A percentile compares a stretch with the other conserved stretches of the same genome.
These are phyloP conservation scores for Pseudozyma sp. DNA, from an alignment of 1,284 basidiomycete species.

Conservation along the genomic window DNA sequence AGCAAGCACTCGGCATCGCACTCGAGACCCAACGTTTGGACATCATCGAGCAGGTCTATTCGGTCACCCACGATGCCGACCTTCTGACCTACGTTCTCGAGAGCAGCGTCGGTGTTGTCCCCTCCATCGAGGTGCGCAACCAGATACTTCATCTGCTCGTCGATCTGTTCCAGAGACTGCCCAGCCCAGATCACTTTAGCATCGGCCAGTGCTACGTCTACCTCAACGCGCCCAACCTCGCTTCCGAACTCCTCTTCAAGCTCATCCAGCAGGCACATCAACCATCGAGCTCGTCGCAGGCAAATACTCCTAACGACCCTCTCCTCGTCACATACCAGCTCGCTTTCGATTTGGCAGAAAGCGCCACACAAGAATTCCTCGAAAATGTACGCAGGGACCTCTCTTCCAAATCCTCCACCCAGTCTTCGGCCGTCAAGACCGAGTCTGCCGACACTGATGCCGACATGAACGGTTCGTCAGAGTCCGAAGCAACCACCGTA, in stretches of 20 bases:
- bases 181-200: slow-evolving; percentile 65
- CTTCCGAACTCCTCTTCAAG: slow-evolving; percentile 59
- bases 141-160: slow-evolving; percentile 67
- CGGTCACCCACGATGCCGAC: slow-evolving; percentile 56
- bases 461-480: slow-evolving; percentile 48
- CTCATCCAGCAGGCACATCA: slow-evolving; percentile 61
- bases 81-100: slow-evolving; percentile 67
- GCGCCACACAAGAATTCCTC: slow-evolving; percentile 69
- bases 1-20: slow-evolving; percentile 66
- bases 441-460: slow-evolving; percentile 36
- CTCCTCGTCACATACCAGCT: slow-evolving; percentile 66
- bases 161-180: slow-evolving; percentile 65
- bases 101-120: slow-evolving; percentile 63
- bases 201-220: slow-evolving; percentile 69
- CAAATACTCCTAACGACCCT: slow-evolving; percentile 61
- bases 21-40: slow-evolving; percentile 66
- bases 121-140: slow-evolving; percentile 56
- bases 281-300: slow-evolving; percentile 51
- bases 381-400: slow-evolving; percentile 61
- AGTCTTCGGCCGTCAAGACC: slow-evolving; percentile 27
- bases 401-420: slow-evolving; percentile 31
- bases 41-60: slow-evolving; percentile 64
- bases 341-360: slow-evolving; percentile 68
- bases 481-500: slow-evolving; percentile 36
- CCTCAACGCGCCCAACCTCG: slow-evolving; percentile 62